Base-by-base conservation (phyloP, 2,329 filamentous ascomycete species). In the Claviceps arundinis region DNA sequence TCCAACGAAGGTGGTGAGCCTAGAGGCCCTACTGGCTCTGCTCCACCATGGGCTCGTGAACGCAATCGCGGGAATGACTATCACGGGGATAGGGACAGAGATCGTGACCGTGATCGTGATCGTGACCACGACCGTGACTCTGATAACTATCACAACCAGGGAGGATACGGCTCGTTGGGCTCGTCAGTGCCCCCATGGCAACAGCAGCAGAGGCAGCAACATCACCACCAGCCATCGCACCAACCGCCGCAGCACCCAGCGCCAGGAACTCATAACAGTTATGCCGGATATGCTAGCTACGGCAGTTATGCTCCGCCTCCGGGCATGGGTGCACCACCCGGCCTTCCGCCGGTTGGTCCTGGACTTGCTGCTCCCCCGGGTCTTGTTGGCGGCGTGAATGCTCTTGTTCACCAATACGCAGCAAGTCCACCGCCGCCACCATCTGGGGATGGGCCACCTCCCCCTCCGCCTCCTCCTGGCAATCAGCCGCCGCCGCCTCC, bases 391-490 rank as follows among this genome's bases (percentile, higher is more conserved):
- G 80, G 79, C 43, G 71, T 84, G 55, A 82, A 77, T 62, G 78
- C 80, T 47, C 72, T 87, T 54, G 82, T 85, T 60, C 80, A 85
- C 65, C 82, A 83, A 61, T 87, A 80, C 56, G 73, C 77, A 41
- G 70, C 70, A 56, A 72, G 75, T 52, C 78, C 78, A 44, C 81
- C 82, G 26, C 79, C 80, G n/a, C 77, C 79, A n/a, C 77, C 79
- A 24, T 77, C 78, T 55, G 65, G 67, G 43, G 66, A 68, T 44
- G 64, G 74, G 24, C 71, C 53, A 14, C 53, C 75, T 52, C 75
- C 76, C 49, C 81, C 82, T 53, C 81, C 82, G 40, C 82, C 85
- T 19, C 82, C 81, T 57, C 81, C 81, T 52, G 76, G 76, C 51
- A 73, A 73, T 57, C 81, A 80, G 56, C 76, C 81, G 57, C 81